Evolutionary conservation across 192 early-diverging fungal genomes (phyloP).

Genomic region (Umbelopsis sp.): DNA sequence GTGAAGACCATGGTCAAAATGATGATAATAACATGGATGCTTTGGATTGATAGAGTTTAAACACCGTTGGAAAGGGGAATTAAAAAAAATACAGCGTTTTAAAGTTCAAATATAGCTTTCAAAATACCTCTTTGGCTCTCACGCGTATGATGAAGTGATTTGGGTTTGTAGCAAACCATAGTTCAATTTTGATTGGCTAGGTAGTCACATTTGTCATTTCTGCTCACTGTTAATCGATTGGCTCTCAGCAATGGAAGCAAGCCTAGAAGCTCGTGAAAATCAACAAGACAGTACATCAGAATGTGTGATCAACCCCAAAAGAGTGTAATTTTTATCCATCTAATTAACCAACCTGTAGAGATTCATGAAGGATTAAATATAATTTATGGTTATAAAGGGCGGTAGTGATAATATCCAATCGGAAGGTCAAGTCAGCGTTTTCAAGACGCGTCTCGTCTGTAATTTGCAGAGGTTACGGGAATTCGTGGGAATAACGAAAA

Average conservation of each 20-base stretch:
- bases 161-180: neutral
- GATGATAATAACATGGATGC: slow-evolving; percentile 11
- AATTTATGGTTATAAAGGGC: neutral
- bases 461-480: slow-evolving; percentile 14
- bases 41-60: neutral
- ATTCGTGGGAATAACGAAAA: slow-evolving; percentile 20
- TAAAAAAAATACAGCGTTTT: neutral
- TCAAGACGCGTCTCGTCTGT: neutral
- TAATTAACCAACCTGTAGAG: neutral
- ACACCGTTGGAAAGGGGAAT: neutral
- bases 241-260: slow-evolving; percentile 7
- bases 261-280: slow-evolving; percentile 14
- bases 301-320: slow-evolving; percentile 1
- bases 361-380: neutral
- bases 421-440: neutral
- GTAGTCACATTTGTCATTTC: neutral
- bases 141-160: neutral
- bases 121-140: slow-evolving; percentile 2
- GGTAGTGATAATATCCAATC: neutral
- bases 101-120: neutral
- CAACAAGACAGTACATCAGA: neutral
- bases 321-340: neutral
- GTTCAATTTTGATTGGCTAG: neutral
- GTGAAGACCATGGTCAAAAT: neutral
- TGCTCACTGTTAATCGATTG: neutral